Evolutionary conservation across 805 yeast species (phyloP).

Genomic region (Metschnikowia santaceciliae): DNA sequence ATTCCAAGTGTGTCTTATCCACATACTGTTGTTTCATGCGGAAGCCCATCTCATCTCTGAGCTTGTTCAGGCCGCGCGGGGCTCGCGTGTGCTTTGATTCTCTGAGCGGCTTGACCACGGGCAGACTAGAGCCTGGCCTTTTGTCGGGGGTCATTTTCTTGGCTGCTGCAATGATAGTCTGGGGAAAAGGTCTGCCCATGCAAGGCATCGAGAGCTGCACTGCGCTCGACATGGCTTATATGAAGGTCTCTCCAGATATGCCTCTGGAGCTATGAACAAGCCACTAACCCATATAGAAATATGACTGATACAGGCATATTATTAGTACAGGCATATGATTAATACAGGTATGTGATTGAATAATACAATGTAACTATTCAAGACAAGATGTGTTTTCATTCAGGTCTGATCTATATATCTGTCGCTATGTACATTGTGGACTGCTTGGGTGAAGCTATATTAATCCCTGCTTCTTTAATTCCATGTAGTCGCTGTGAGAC

Average conservation of each 20-base stretch:
- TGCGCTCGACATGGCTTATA: conserved; percentile 1
- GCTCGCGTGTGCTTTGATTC: not conserved
- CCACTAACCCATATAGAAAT: too few species aligned
- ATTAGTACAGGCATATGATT: too few species aligned
- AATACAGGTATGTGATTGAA: too few species aligned
- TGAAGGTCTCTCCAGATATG: not conserved
- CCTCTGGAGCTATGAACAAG: not conserved
- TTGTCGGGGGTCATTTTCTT: not conserved
- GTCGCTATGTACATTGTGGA: too few species aligned
- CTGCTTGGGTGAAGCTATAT: conserved; percentile 31
- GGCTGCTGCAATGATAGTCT: not conserved
- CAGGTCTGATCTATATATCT: too few species aligned
- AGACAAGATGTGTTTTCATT: too few species aligned
- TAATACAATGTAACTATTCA: too few species aligned
- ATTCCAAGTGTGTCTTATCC: conserved; percentile 41
- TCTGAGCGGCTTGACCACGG: not conserved
- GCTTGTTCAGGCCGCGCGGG: conserved; percentile 14
- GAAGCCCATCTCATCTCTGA: conserved; percentile 47
- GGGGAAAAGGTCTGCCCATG: not conserved
- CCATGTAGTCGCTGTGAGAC: conserved; percentile 77
- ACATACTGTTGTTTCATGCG: conserved; percentile 41
- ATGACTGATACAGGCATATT: too few species aligned
- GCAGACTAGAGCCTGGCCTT: not conserved
- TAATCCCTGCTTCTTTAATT: conserved; percentile 83
- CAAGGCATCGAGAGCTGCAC: not conserved